Conservation (phyloP, 2,329 filamentous ascomycete species). For the Ceratocystis harringtonii region DNA sequence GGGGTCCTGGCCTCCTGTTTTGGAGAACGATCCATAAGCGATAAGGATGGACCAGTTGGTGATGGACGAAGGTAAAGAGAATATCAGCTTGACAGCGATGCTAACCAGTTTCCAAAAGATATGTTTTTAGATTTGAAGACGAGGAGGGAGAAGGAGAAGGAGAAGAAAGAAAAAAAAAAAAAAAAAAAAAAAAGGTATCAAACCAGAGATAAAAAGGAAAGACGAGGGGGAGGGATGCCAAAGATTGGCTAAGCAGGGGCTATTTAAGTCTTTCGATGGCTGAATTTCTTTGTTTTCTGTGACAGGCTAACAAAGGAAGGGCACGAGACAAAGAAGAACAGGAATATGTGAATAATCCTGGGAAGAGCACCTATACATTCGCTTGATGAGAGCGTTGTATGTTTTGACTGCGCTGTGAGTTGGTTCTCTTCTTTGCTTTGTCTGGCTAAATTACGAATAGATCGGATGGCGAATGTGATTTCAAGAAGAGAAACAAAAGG, state of each 20-base stretch:
- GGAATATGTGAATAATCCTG: neutral
- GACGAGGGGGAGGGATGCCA: neutral
- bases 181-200: neutral
- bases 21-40: slow-evolving; percentile 10
- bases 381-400: neutral
- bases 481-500: neutral
- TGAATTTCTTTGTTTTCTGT: neutral
- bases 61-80: neutral
- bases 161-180: neutral
- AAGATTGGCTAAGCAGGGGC: neutral
- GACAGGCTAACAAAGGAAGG: neutral
- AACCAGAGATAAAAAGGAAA: no score
- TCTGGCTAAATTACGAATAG: neutral
- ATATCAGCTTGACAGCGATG: neutral
- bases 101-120: neutral
- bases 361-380: neutral
- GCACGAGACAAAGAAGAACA: neutral
- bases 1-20: slow-evolving; percentile 11
- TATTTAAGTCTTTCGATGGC: neutral
- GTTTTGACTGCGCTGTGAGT: neutral
- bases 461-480: no score
- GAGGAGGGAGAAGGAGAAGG: neutral
- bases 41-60: neutral
- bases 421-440: neutral
- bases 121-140: neutral